These are phyloP conservation scores for Aegilops sharonensis DNA, from an alignment of 176 grass and related monocot genomes.

Conservation along the genomic window DNA sequence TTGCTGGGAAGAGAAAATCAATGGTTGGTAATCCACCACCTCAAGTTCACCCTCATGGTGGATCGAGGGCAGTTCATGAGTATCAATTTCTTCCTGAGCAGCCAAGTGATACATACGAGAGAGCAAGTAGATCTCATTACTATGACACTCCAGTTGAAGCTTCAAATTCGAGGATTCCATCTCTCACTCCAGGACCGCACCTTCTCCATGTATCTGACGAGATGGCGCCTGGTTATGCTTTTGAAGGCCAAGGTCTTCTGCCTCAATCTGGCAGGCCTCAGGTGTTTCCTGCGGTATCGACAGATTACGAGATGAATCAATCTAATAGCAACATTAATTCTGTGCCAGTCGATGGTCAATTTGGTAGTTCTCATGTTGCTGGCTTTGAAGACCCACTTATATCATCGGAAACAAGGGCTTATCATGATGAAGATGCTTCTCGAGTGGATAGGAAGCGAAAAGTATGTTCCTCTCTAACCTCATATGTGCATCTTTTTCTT, in stretches of 20 bases:
- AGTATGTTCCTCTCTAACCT: conserved; percentile 48
- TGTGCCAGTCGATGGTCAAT: conserved; percentile 58
- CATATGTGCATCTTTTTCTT: conserved; percentile 19
- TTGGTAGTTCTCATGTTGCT: conserved; percentile 58
- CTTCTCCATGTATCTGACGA: conserved; percentile 61
- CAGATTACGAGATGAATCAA: conserved; percentile 62
- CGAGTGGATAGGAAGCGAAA: conserved; percentile 79
- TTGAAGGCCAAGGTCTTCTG: conserved; percentile 78
- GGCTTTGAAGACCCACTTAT: conserved; percentile 64
- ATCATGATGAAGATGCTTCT: conserved; percentile 71
- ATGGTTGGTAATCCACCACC: conserved; percentile 46
- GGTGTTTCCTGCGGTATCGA: conserved; percentile 48
- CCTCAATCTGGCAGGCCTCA: conserved; percentile 56
- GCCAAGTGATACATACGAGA: conserved; percentile 68
- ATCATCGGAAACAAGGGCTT: conserved; percentile 62
- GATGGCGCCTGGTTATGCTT: conserved; percentile 55
- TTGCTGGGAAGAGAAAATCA: conserved; percentile 66
- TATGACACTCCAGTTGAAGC: conserved; percentile 73
- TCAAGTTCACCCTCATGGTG: conserved; percentile 47
- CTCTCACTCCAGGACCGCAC: conserved; percentile 42
- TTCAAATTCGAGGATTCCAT: conserved; percentile 38
- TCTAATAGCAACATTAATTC: conserved; percentile 48
- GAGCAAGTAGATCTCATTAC: conserved; percentile 53
- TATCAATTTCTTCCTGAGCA: conserved; percentile 98
- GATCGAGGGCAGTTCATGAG: conserved; percentile 65